phyloP scores from a whole-genome alignment of 2,329 filamentous ascomycete genomes.

The Ophiocordyceps camponoti-saundersi region DNA sequence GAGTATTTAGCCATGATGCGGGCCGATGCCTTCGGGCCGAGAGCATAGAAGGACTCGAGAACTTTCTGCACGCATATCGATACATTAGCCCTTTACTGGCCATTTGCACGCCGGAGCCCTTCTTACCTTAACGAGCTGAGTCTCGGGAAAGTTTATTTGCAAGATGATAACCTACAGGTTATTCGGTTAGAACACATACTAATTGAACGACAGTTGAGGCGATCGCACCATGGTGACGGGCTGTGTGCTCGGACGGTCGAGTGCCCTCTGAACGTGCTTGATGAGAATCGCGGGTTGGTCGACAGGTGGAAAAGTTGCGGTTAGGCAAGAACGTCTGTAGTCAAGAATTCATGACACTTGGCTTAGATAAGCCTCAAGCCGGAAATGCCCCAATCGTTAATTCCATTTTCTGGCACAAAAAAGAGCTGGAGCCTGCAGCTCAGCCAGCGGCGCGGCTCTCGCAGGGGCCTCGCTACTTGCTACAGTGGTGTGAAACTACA shows the following conservation, averaged over 20 bases:
- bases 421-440: neutral
- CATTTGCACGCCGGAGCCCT: neutral
- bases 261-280: neutral
- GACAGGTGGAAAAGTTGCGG: constrained; percentile 11
- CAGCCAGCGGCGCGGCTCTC: neutral
- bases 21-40: constrained; percentile 52
- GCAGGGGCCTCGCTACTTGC: too few species aligned
- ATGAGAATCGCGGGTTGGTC: neutral
- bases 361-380: too few species aligned
- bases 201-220: too few species aligned
- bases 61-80: constrained; percentile 32
- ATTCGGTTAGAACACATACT: neutral
- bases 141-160: constrained; percentile 72
- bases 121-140: constrained; percentile 64
- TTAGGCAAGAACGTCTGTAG: constrained; percentile 2
- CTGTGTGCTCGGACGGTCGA: neutral
- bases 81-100: neutral
- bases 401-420: neutral
- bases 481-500: neutral
- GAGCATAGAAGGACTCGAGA: constrained; percentile 73
- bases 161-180: constrained; percentile 58
- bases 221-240: constrained; percentile 5
- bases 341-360: too few species aligned
- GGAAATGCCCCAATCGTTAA: too few species aligned
- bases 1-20: constrained; percentile 76